These are phyloP conservation scores for Davidsoniella virescens DNA, from an alignment of 2,329 filamentous ascomycete genomes.

Conservation along the genomic window DNA sequence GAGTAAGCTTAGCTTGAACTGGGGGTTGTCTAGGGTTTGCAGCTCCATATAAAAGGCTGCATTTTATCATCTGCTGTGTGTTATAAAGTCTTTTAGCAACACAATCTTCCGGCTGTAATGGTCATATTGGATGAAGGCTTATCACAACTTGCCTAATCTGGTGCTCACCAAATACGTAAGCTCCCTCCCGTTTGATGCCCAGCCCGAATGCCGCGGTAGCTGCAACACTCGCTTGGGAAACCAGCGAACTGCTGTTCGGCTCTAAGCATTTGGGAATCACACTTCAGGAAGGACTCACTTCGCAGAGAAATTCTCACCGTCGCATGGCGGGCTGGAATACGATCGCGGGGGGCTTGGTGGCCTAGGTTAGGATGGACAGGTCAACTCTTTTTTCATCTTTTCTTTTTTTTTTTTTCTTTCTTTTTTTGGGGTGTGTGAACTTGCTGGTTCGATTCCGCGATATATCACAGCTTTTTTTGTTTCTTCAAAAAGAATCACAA, in stretches of 20 bases:
- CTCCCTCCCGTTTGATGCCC: slow-evolving; percentile 42
- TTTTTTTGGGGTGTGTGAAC: background rate
- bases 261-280: slow-evolving; percentile 52
- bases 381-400: slow-evolving; percentile 27
- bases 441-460: background rate
- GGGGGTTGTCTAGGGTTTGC: no score
- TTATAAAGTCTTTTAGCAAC: background rate
- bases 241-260: slow-evolving; percentile 43
- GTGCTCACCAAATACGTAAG: slow-evolving; percentile 38
- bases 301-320: slow-evolving; percentile 57
- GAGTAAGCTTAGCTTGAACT: no score
- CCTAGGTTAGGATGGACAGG: slow-evolving; percentile 37
- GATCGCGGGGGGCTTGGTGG: slow-evolving; percentile 45
- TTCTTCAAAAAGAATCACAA: no score
- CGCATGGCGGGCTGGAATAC: slow-evolving; percentile 54
- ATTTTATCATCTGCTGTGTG: no score
- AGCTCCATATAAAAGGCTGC: background rate
- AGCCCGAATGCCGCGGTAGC: slow-evolving; percentile 52
- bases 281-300: slow-evolving; percentile 58
- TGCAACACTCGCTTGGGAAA: slow-evolving; percentile 48
- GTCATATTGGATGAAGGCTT: slow-evolving; percentile 41
- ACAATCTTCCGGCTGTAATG: slow-evolving; percentile 38
- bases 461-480: no score
- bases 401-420: slow-evolving; percentile 14
- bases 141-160: slow-evolving; percentile 32